Base-by-base conservation (phyloP, 148 eudicot genomes). In the Chenopodium quinoa region DNA sequence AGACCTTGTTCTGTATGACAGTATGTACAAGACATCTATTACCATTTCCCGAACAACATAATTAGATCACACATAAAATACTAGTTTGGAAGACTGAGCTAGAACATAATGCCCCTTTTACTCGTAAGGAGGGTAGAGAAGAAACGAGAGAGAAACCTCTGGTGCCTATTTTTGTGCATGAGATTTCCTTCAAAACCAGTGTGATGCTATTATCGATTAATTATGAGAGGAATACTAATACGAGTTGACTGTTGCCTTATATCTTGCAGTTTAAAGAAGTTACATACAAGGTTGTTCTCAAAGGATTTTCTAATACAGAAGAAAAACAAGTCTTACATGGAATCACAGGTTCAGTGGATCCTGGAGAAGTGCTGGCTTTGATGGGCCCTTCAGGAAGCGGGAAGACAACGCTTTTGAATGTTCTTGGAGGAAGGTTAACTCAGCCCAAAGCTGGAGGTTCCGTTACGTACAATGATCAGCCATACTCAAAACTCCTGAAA, bases 301-400 rank as follows among this genome's bases (percentile, higher is more conserved):
- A 91, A 90, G 89, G 93, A 71, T 80, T 92, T 32, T 85, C 93
- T 50, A 87, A 91, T 12, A 83, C 90, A 31, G 84, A 81, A 78
- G 97, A 93, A 89, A 93, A 89, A 80, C 89, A 92, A 40, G 91
- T 95, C 80, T 71, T 95, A 54, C 91, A 90, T 75, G 96, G 97
- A 79, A 95, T 95, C 25, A 88, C 91, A n/a, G 98, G 98, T 71
- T 84, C 91, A 4, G 97, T 92, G 71, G 78, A 86, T 79, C 98
- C 98, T 4, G 97, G 98, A 48, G 98, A 95, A 84, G 97, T 95
- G 70, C 80, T 95, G 79, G 98, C 98, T 12, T 65, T 95, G 58
- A 93, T 95, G 98, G 98, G 98, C 5, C 98, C 98, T 74, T 95
- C 98, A 2, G 98, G 98, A 46, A 95, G 98, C 20, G 97, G 98